phyloP scores from a whole-genome alignment of 352 stramenopile genomes.

The Sclerospora graminicola region DNA sequence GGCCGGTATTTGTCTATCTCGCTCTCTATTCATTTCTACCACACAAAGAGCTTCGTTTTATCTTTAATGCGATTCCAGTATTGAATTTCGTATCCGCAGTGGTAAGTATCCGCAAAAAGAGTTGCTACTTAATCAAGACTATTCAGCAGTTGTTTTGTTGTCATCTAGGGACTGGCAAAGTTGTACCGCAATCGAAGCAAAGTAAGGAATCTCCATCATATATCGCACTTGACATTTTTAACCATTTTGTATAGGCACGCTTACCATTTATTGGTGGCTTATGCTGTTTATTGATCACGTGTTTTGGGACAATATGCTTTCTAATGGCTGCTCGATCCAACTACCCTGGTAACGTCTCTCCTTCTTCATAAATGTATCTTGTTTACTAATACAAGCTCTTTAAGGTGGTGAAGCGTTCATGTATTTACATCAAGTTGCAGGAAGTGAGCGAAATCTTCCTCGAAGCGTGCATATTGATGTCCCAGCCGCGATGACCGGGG shows the following conservation, averaged over 20 bases:
- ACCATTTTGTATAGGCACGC: constrained; percentile 17
- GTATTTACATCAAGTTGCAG: constrained; percentile 40
- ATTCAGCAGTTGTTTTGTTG: background rate
- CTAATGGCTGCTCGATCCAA: constrained; percentile 78
- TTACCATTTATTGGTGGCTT: constrained; percentile 45
- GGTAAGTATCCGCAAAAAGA: constrained; percentile 23
- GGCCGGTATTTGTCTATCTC: constrained; percentile 83
- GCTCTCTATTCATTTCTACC: constrained; percentile 92
- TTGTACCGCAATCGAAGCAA: constrained; percentile 53
- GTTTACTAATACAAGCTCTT: background rate
- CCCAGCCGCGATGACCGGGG: constrained; percentile 90
- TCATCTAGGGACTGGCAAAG: constrained; percentile 48
- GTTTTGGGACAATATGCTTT: constrained; percentile 42
- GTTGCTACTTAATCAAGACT: background rate
- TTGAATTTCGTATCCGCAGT: constrained; percentile 90
- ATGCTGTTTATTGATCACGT: constrained; percentile 35
- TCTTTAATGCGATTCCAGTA: constrained; percentile 95
- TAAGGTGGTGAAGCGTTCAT: constrained; percentile 60
- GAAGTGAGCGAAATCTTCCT: constrained; percentile 17
- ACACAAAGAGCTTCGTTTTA: constrained; percentile 98
- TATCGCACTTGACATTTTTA: background rate
- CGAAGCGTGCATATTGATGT: constrained; percentile 88
- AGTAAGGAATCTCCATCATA: constrained; percentile 26
- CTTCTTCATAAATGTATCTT: background rate
- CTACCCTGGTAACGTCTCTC: constrained; percentile 78